A percentile compares a stretch with the other conserved stretches of the same genome.
These are phyloP conservation scores for Aureobasidium sp. DNA, from an alignment of 2,329 filamentous ascomycete species.

Conservation along the genomic window DNA sequence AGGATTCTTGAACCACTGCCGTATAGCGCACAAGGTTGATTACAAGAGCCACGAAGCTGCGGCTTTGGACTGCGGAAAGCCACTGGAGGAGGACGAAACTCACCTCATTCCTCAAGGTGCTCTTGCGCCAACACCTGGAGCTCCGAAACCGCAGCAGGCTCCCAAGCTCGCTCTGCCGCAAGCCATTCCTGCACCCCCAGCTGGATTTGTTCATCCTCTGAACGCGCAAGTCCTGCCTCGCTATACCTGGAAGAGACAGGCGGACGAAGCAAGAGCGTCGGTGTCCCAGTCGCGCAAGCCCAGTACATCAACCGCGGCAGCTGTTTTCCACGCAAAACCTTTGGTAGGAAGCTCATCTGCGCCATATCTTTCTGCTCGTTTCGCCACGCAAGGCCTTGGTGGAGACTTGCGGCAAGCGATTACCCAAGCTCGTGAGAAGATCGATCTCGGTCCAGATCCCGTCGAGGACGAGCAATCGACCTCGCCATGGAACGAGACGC, in stretches of 20 bases:
- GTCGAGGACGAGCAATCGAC: conserved; percentile 15
- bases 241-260: conserved; percentile 18
- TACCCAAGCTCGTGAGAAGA: conserved; percentile 25
- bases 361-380: conserved; percentile 36
- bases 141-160: conserved; percentile 14
- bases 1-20: conserved; percentile 98
- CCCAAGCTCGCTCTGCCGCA: neutral
- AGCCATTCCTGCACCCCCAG: neutral
- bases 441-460: conserved; percentile 27
- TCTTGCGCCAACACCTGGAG: conserved; percentile 3
- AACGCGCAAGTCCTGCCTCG: conserved; percentile 17
- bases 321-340: neutral
- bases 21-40: conserved; percentile 86
- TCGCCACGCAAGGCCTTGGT: conserved; percentile 36
- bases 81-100: conserved; percentile 62
- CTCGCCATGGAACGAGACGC: neutral
- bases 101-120: conserved; percentile 16
- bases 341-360: conserved; percentile 20
- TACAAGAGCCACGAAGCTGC: conserved; percentile 96
- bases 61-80: conserved; percentile 77
- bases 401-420: conserved; percentile 31
- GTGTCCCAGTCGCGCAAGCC: neutral
- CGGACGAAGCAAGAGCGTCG: conserved; percentile 11
- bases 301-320: neutral
- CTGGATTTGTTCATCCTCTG: conserved; percentile 15